Evolutionary conservation across 1,139 yeast species (phyloP), one percentile per base, ranked within the genome.

Genomic region (Magnusiomyces sp.): DNA sequence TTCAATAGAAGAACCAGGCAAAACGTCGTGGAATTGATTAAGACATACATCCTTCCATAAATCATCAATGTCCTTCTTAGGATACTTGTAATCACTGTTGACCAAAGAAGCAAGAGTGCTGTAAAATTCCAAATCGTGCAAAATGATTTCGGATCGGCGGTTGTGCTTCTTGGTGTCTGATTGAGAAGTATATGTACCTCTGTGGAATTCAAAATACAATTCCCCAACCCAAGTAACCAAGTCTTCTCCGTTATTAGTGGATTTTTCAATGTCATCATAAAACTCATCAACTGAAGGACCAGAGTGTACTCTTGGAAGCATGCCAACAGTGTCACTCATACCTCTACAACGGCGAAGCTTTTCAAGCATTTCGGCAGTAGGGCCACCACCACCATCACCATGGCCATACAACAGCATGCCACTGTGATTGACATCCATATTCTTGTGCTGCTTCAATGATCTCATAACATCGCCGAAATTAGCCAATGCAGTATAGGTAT

Each of bases 321-420:
- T 74, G 3, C 90, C 95, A 20, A 82, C 81, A 10, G 83, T 83
- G 62, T 90, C 85, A 31, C 89, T 77, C 54, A 90, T 68, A 17
- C 97, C 97, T 62, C 97, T 77, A 64, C 92, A 83, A 59, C 97
- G 79, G 64, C 97, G 80, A 60, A 92, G 73, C 64, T 88, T 89
- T 63, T 92, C 97, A 56, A 92, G 63, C 95, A 89, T 90, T 62
- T 85, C 95, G 43, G 85, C 85, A 3, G 88, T 83, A 39, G 97
- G 97, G 5, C 98, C 98, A 57, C 97, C 97, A 55, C 98, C 98
- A 59, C 98, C 98, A 63, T 92, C 98, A 62, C 98, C 98, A 60
- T 84, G 80, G 40, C 98, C 98, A 60, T 79, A 92, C 49, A 89
- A 72, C 62, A 92, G 71, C 62, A 92, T 72, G 0, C 95, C 94